Evolutionary conservation across 176 grass and related monocot genomes (phyloP).

Genomic region (Triticum timopheevii): DNA sequence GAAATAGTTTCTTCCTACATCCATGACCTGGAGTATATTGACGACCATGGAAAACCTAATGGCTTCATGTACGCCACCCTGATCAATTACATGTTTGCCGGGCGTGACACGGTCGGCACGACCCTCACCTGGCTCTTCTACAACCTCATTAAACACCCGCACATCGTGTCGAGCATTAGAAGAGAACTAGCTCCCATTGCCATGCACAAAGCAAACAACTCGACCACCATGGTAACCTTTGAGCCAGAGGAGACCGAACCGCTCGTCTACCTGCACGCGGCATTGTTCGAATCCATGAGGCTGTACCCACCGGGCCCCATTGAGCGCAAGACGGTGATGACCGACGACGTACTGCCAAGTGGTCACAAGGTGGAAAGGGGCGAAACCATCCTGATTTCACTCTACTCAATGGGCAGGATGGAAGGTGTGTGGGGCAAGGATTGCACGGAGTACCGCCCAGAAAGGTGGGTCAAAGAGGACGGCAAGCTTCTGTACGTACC

Average conservation of each 20-base stretch:
- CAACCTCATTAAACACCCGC: slow-evolving; percentile 26
- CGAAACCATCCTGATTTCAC: background rate
- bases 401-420: slow-evolving; percentile 14
- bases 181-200: slow-evolving; percentile 9
- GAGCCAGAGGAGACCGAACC: slow-evolving; percentile 20
- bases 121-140: slow-evolving; percentile 45
- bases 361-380: background rate
- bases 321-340: slow-evolving; percentile 25
- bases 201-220: background rate
- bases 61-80: slow-evolving; percentile 23
- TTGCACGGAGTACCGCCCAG: background rate
- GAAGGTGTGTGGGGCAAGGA: slow-evolving; percentile 6
- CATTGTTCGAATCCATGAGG: slow-evolving; percentile 40
- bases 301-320: slow-evolving; percentile 27
- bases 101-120: slow-evolving; percentile 39
- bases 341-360: background rate
- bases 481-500: background rate
- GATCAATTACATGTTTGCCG: slow-evolving; percentile 39
- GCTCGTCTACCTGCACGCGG: slow-evolving; percentile 34
- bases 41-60: background rate
- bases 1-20: slow-evolving; percentile 1
- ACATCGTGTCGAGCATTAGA: background rate
- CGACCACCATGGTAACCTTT: background rate
- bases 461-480: background rate
- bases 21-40: background rate